Evolutionary conservation across 306 rosid genomes (phyloP).

Genomic region (Malus fusca): DNA sequence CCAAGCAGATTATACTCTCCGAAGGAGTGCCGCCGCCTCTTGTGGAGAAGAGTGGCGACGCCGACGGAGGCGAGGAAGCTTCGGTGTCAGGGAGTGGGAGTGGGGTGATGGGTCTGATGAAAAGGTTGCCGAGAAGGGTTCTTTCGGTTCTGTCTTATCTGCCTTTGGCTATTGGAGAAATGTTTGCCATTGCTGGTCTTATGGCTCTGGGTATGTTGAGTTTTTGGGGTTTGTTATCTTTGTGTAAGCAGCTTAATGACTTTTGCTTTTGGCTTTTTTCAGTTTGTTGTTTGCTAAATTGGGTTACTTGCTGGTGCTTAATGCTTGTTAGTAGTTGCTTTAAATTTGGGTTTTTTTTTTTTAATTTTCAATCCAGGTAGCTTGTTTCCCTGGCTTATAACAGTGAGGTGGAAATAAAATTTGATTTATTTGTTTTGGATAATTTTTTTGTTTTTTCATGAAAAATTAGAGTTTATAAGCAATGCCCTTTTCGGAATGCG

Average conservation of each 20-base stretch:
- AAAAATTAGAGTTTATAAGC: background rate
- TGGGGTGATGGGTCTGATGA: constrained; percentile 31
- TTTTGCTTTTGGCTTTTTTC: background rate
- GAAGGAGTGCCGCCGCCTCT: constrained; percentile 66
- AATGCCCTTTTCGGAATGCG: background rate
- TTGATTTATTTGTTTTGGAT: background rate
- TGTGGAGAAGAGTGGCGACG: constrained; percentile 25
- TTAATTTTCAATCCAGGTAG: no score
- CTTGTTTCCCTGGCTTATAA: background rate
- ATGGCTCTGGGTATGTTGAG: constrained; percentile 67
- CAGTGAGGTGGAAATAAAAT: background rate
- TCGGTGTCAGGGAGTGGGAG: constrained; percentile 26
- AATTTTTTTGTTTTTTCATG: no score
- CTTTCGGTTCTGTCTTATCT: constrained; percentile 70
- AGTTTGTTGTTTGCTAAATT: background rate
- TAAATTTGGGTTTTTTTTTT: background rate
- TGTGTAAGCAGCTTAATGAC: background rate
- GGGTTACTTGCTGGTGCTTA: background rate
- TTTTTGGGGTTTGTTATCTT: background rate
- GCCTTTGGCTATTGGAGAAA: constrained; percentile 94
- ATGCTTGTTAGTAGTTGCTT: background rate
- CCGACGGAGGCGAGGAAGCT: constrained; percentile 17
- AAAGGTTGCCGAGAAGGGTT: constrained; percentile 43
- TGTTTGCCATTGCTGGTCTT: constrained; percentile 67
- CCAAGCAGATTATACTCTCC: constrained; percentile 64